These are phyloP conservation scores for Oryza longistaminata DNA, from an alignment of 176 grass and related monocot genomes.

Conservation along the genomic window DNA sequence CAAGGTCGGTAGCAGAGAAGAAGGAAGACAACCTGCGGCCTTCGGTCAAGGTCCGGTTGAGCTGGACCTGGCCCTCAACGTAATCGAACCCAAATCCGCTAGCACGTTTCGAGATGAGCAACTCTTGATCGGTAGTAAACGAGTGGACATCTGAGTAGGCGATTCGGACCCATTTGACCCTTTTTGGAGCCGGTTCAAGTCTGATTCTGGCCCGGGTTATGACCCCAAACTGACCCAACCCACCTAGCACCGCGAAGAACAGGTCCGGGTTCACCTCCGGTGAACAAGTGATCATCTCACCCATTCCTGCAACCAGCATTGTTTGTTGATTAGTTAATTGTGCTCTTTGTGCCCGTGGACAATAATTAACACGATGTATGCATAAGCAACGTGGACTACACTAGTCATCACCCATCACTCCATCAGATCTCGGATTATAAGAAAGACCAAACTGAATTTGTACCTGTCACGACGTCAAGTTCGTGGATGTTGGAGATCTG, in stretches of 20 bases:
- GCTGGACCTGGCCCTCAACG: slow-evolving; percentile 48
- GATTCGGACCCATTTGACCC: slow-evolving; percentile 45
- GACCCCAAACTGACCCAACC: slow-evolving; percentile 58
- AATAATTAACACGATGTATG: neutral
- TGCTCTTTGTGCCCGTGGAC: neutral
- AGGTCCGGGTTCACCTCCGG: slow-evolving; percentile 22
- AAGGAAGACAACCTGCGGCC: slow-evolving; percentile 52
- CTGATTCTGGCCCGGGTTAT: slow-evolving; percentile 50
- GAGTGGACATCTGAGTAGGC: slow-evolving; percentile 31
- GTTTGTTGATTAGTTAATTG: neutral
- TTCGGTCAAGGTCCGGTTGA: slow-evolving; percentile 30
- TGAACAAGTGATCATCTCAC: slow-evolving; percentile 51
- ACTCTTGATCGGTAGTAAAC: slow-evolving; percentile 50
- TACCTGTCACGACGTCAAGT: slow-evolving; percentile 64
- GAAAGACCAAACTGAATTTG: neutral
- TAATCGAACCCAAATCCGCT: slow-evolving; percentile 32
- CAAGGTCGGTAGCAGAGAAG: slow-evolving; percentile 34
- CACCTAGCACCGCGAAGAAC: slow-evolving; percentile 47
- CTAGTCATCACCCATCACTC: too few relatives aligned
- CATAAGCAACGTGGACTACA: neutral
- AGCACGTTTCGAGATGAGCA: slow-evolving; percentile 14
- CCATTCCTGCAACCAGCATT: slow-evolving; percentile 37
- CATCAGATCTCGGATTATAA: neutral
- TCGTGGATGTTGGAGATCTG: slow-evolving; percentile 59
- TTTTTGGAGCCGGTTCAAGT: slow-evolving; percentile 30